Evolutionary conservation across 2,329 filamentous ascomycete genomes (phyloP), one percentile per base, ranked within the genome.

Genomic region (Capronia coronata): DNA sequence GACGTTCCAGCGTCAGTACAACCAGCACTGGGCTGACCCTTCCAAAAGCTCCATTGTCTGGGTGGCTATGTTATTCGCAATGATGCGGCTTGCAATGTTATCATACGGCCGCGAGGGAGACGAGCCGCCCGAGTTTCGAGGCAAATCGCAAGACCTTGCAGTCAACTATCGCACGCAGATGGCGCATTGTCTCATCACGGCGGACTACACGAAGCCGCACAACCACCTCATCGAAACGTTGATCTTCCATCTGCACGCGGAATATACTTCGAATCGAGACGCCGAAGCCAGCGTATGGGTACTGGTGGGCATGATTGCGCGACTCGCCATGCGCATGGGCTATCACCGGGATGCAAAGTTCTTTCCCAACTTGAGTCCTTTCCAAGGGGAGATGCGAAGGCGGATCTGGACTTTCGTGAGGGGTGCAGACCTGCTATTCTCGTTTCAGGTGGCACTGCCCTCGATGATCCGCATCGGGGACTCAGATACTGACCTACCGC

Each of bases 1-100:
- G 9, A 90, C 87, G 0, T 96, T 96, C 62, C 82, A 91, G 62
- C 79, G 84, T 61, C 69, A 82, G 65, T 84, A 83, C 59, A 78
- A 82, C 55, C 71, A 71, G 55, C 78, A 83, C 60, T 84, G 80
- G 80, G 63, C 74, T 55, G 75, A 75, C 56, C 78, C 79, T 1
- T 68, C 69, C 2, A 74, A 79, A 53, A 77, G 76, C 1, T 74
- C 73, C 19, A 67, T 80, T 18, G 76, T 80, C 8, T 83, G 80
- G 79, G 69, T 83, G 34, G 80, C 75, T 3, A 71, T 83, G 67
- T 72, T 80, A 8, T 83, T 76, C 61, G 73, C 77, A 8, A 81
- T 84, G 72, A 79, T 83, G 77, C 75, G 79, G 59, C 68, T 83
- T 35, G 78, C 80, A 2, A 71, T 82, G 63, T 73, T 83, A 50